Base-by-base conservation (phyloP, 768 basidiomycete species). In the Agaricus blazei region DNA sequence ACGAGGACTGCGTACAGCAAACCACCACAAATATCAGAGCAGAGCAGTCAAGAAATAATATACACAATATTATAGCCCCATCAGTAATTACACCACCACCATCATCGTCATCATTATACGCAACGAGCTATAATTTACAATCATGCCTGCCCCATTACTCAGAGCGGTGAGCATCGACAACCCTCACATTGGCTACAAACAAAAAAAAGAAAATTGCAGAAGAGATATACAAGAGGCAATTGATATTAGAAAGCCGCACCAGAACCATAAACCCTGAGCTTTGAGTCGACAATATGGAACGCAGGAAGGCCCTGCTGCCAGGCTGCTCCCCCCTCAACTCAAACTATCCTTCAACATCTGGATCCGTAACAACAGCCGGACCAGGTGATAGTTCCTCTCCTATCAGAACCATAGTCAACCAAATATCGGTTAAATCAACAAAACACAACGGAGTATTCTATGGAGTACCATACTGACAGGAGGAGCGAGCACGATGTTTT, bases 161-260 rank as follows among this genome's bases (percentile, higher is more conserved):
- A 61, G 61, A 19, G 62, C 62, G 11, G 51, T 58, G 45, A 58
- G 80, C 66, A 60, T 83, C 81, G 15, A 68, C 77, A 29, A 85
- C 80, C 47, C 83, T 74, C 38, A 85, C 73, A 70, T 87, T 87
- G 23, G 71, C 68, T 64, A 48, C n/a, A 27, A 47, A 19, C 19
- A 19, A 19, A 34, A 9, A 43, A 28, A 47, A 2, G 27, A 34
- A 40, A 48, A 50, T 23, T 9, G 15, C 14, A 48, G 45, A 15
- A 9, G 11, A 9, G 31, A 52, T 36, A 1, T 28, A 9, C 9
- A 24, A 23, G 15, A 34, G 19, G 4, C 4, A 55, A 31, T 27
- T 5, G 19, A 9, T 52, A 55, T 9, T 34, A 59, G 11, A 11
- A 34, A 34, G 34, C 34, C 66, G 11, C 40, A 69, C 67, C 65